phyloP scores from a whole-genome alignment of 2,329 filamentous ascomycete genomes.

The Diaporthe sp. region DNA sequence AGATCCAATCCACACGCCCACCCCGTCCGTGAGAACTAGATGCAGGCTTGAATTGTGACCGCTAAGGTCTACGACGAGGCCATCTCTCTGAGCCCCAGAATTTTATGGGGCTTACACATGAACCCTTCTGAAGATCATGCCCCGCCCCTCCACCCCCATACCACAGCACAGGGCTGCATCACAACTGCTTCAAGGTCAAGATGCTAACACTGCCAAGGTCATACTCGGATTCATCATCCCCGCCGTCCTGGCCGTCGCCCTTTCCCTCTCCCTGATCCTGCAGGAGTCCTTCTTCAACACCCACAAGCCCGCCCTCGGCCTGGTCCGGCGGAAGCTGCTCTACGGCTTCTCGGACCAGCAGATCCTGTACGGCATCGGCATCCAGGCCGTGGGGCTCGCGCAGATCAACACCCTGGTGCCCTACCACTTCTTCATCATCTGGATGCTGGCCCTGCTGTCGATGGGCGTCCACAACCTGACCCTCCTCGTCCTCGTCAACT shows the following conservation, averaged over 20 bases:
- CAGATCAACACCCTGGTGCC: slow-evolving; percentile 71
- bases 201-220: slow-evolving; percentile 31
- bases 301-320: slow-evolving; percentile 33
- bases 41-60: neutral
- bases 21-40: neutral
- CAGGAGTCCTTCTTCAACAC: slow-evolving; percentile 39
- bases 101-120: neutral
- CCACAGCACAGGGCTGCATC: neutral
- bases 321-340: slow-evolving; percentile 70
- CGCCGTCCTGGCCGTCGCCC: slow-evolving; percentile 34
- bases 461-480: slow-evolving; percentile 77
- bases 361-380: slow-evolving; percentile 77
- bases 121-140: neutral
- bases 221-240: slow-evolving; percentile 42
- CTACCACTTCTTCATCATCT: slow-evolving; percentile 80
- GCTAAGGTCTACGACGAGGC: neutral
- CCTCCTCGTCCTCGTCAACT: slow-evolving; percentile 74
- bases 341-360: slow-evolving; percentile 78
- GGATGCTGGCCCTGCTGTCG: slow-evolving; percentile 72
- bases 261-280: slow-evolving; percentile 40
- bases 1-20: neutral
- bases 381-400: slow-evolving; percentile 74
- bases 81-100: neutral
- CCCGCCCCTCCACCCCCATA: neutral
- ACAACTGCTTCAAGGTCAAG: neutral